Evolutionary conservation across 441 rosid genomes (phyloP).

Genomic region (Codiaeum variegatum): DNA sequence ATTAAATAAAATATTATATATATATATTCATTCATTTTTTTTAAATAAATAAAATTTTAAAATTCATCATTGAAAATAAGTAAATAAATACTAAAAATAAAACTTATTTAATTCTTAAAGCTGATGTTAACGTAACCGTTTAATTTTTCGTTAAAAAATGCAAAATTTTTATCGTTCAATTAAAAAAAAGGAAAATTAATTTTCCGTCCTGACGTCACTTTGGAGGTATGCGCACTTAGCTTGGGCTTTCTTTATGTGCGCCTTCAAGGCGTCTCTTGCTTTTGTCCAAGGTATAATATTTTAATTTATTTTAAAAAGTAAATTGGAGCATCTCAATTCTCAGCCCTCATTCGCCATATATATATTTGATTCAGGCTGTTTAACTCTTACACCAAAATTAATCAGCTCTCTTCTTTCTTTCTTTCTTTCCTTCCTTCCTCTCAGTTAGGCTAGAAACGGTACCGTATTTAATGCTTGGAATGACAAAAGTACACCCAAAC

Average conservation of each 20-base stretch:
- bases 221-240: slow-evolving; percentile 1
- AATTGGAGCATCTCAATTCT: neutral
- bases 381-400: neutral
- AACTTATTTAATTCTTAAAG: no score
- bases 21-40: no score
- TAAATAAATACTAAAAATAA: no score
- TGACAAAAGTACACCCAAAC: slow-evolving; percentile 69
- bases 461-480: slow-evolving; percentile 12
- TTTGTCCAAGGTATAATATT: slow-evolving; percentile 10
- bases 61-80: no score
- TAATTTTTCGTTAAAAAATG: no score
- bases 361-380: neutral
- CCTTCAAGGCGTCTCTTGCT: neutral
- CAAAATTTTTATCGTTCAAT: no score
- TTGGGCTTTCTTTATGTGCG: slow-evolving; percentile 2
- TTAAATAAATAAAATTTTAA: no score
- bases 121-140: no score
- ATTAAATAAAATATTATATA: no score
- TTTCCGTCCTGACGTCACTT: slow-evolving; percentile 3
- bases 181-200: neutral
- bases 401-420: neutral
- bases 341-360: neutral
- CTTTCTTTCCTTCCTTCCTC: neutral
- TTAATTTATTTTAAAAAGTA: no score
- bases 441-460: slow-evolving; percentile 14